Base-by-base conservation (phyloP, 345 rosid genomes). In the Turritis glabra region DNA sequence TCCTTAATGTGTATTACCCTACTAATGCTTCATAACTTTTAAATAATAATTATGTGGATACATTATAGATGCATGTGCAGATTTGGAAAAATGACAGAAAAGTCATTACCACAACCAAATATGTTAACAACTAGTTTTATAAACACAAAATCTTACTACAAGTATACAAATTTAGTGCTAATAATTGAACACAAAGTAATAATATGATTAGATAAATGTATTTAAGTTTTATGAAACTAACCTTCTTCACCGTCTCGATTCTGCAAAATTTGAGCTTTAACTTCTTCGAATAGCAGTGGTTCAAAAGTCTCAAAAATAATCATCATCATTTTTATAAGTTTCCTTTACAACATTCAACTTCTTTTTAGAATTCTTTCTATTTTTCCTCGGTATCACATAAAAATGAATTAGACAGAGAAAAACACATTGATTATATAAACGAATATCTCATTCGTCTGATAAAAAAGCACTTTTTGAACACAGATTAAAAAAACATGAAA, bases 281-380 rank as follows among this genome's bases (percentile, higher is more conserved):
- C 92, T 84, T 94, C 98, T 76, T 94, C 98, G 30, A 94, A 87
- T 66, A 94, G 82, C 22, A 94, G 87, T 2, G 96, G 95, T 83
- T 94, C 98, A 75, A 88, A 87, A 64, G 95, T 88, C 29, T 86
- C 82, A 25, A 91, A n/a, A 79, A 66, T 94, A 91, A 75, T 94
- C 97, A 74, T 86, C 93, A 26, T 82, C 85, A 63, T 85, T 89
- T 66, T 72, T 81, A 77, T 86, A 94, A 2, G 87, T 81, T 72
- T 83, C 72, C 80, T 94, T 87, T 66, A 88, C 97, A 73, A 80
- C 57, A 46, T 69, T 85, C 33, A 91, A 56, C 56, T 77, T 85
- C 56, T 60, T 72, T 58, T 58, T 67, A 57, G 62, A 69, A 21
- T 63, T 77, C 65, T 78, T 71, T 54, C 74, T 80, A 67, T 64